Conservation (phyloP, 306 rosid species). For the Vigna radiata region DNA sequence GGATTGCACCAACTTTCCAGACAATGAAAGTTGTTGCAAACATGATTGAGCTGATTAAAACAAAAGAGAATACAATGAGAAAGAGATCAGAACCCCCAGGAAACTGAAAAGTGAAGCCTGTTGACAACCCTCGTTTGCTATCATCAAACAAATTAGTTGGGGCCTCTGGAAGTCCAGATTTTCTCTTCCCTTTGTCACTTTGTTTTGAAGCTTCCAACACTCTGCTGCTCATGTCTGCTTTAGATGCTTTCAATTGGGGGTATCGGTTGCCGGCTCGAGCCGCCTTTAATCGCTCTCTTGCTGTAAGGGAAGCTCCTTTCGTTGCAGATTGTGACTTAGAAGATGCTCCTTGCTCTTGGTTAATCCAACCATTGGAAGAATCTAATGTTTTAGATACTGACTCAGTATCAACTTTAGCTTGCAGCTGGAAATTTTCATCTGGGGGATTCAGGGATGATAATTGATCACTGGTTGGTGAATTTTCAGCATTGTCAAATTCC, state of each 20-base stretch:
- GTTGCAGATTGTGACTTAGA: constrained; percentile 44
- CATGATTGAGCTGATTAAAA: constrained; percentile 86
- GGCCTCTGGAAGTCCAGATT: constrained; percentile 90
- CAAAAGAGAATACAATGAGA: constrained; percentile 70
- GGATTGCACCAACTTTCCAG: constrained; percentile 98
- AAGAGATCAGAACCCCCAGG: constrained; percentile 85
- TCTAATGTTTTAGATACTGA: constrained; percentile 54
- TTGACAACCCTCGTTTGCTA: constrained; percentile 83
- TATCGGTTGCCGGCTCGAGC: constrained; percentile 74
- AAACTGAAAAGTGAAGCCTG: constrained; percentile 75
- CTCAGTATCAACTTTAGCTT: constrained; percentile 47
- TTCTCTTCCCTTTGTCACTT: constrained; percentile 82
- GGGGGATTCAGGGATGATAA: constrained; percentile 45
- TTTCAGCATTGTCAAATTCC: constrained; percentile 51
- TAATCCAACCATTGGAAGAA: constrained; percentile 54
- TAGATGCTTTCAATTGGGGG: constrained; percentile 63
- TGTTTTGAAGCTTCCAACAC: constrained; percentile 82
- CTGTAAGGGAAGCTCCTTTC: constrained; percentile 63
- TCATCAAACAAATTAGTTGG: constrained; percentile 87
- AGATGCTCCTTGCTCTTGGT: constrained; percentile 47
- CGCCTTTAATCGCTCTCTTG: constrained; percentile 85
- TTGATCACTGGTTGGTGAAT: constrained; percentile 43
- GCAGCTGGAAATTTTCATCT: constrained; percentile 43
- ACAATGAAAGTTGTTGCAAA: constrained; percentile 91
- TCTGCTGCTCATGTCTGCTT: constrained; percentile 73